These are phyloP conservation scores for Kodamaea neixiangensis DNA, from an alignment of 805 yeast genomes.

Conservation along the genomic window DNA sequence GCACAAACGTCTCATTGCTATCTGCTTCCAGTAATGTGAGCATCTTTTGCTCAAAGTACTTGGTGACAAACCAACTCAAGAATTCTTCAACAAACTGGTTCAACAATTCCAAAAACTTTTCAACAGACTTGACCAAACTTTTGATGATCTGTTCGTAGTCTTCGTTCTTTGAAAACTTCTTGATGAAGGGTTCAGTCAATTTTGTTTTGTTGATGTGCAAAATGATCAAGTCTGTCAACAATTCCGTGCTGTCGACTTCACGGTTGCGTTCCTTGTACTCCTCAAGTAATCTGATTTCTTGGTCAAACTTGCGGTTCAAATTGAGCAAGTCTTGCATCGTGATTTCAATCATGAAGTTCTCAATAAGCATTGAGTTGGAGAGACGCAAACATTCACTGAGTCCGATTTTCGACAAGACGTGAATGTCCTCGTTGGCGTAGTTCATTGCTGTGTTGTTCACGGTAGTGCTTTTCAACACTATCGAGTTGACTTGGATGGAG, in stretches of 20 bases:
- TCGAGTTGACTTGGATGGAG: conserved; percentile 39
- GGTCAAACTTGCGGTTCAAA: conserved; percentile 43
- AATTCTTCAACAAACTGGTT: conserved; percentile 35
- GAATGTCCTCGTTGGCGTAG: conserved; percentile 23
- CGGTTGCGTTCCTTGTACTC: conserved; percentile 18
- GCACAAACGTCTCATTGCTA: background rate
- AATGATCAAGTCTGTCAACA: conserved; percentile 45
- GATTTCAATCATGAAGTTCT: conserved; percentile 50
- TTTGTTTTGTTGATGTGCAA: conserved; percentile 54
- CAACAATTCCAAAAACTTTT: conserved; percentile 39
- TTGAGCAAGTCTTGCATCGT: conserved; percentile 40
- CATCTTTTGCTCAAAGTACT: conserved; percentile 9
- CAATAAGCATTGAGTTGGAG: conserved; percentile 52
- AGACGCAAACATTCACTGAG: conserved; percentile 50
- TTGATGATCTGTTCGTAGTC: conserved; percentile 36
- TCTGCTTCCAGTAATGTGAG: background rate
- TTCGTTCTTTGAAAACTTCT: conserved; percentile 26
- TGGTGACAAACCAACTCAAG: conserved; percentile 18
- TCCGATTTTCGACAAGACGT: conserved; percentile 45
- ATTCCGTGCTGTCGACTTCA: conserved; percentile 10
- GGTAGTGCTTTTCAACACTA: conserved; percentile 25
- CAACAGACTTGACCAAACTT: conserved; percentile 38
- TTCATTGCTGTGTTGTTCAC: conserved; percentile 12
- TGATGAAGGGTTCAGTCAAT: conserved; percentile 52
- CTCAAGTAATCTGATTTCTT: conserved; percentile 41